A percentile compares a stretch with the other conserved stretches of the same genome.
These are phyloP conservation scores for Melaleuca quinquenervia DNA, from an alignment of 345 rosid species.

Conservation along the genomic window DNA sequence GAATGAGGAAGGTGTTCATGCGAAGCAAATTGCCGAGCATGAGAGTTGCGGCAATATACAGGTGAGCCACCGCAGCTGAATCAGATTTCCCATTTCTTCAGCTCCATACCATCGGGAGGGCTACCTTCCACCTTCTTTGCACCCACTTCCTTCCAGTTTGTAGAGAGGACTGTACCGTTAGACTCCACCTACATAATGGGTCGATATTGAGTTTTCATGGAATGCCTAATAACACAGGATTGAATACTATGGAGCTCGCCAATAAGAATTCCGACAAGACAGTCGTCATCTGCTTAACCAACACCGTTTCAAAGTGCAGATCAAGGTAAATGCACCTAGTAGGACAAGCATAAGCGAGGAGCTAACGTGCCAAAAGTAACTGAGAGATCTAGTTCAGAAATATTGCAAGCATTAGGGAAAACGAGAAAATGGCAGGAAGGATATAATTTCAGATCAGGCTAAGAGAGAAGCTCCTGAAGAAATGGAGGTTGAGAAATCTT, in stretches of 20 bases:
- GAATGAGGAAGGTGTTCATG: background rate
- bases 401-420: background rate
- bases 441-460: background rate
- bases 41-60: background rate
- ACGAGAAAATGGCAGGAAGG: background rate
- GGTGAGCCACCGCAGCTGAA: background rate
- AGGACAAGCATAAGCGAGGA: background rate
- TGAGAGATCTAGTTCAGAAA: background rate
- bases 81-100: slow-evolving; percentile 64
- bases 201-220: background rate
- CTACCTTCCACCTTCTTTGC: slow-evolving; percentile 67
- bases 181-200: slow-evolving; percentile 46
- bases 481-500: background rate
- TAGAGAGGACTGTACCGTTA: slow-evolving; percentile 68
- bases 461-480: background rate
- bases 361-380: background rate
- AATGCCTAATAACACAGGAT: background rate
- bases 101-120: slow-evolving; percentile 75
- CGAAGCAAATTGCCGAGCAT: background rate
- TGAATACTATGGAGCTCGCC: background rate
- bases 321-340: background rate
- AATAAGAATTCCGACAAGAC: background rate
- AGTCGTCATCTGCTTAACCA: background rate
- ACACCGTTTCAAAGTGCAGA: background rate
- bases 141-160: slow-evolving; percentile 83